A percentile compares a stretch with the other conserved stretches of the same genome.
Evolutionary conservation across 257 asterid species (phyloP).

Genomic region (Solanum habrochaites): DNA sequence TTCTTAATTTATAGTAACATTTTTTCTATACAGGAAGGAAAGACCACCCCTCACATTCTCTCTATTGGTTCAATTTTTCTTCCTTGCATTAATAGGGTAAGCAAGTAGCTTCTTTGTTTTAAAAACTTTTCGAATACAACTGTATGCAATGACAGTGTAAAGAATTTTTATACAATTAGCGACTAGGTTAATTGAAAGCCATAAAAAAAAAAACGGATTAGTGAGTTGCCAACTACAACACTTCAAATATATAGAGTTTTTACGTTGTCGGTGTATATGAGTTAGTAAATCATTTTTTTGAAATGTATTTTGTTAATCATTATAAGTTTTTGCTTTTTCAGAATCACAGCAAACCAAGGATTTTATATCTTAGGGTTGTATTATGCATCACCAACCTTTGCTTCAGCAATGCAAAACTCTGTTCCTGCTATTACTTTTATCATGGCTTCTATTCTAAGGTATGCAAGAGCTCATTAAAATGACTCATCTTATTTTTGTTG

Average conservation of each 20-base stretch:
- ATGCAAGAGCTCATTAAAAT: neutral
- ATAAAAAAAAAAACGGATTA: neutral
- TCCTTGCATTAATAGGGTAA: conserved; percentile 72
- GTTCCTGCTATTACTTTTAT: conserved; percentile 74
- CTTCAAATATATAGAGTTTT: neutral
- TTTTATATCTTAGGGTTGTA: conserved; percentile 69
- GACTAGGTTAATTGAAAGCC: neutral
- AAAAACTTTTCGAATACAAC: neutral
- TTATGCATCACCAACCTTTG: conserved; percentile 77
- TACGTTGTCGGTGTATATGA: too few relatives aligned
- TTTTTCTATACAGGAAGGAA: conserved; percentile 43
- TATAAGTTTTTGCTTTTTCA: conserved; percentile 1
- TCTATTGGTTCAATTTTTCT: conserved; percentile 60
- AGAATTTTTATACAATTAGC: neutral
- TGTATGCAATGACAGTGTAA: neutral
- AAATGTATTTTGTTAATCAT: neutral
- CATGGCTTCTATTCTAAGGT: conserved; percentile 48
- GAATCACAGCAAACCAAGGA: conserved; percentile 85
- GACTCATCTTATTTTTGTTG: neutral
- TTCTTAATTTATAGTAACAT: neutral
- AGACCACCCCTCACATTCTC: conserved; percentile 81
- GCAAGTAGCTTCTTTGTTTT: neutral
- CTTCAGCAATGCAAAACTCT: conserved; percentile 86
- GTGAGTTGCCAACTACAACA: neutral
- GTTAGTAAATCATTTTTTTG: neutral